phyloP scores from a whole-genome alignment of 192 early-diverging fungal genomes.

The Coemansia aciculifera region DNA sequence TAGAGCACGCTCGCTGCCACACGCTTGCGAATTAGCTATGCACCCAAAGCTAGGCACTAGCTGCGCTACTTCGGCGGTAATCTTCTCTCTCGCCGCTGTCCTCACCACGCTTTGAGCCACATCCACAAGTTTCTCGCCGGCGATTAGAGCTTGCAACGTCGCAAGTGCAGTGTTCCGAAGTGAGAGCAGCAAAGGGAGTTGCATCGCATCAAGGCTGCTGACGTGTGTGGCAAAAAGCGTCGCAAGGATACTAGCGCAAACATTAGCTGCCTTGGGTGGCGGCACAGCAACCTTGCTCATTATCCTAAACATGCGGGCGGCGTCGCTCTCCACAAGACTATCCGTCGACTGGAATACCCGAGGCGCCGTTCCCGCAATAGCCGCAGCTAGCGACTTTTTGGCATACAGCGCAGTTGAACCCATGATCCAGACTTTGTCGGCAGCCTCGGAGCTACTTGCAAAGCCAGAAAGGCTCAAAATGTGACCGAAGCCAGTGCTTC shows the following conservation, averaged over 20 bases:
- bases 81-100: conserved; percentile 14
- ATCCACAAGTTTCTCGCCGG: background rate
- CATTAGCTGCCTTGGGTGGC: conserved; percentile 9
- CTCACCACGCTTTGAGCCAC: conserved; percentile 6
- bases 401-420: conserved; percentile 8
- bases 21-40: background rate
- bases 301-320: conserved; percentile 40
- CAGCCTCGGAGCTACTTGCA: background rate
- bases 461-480: conserved; percentile 22
- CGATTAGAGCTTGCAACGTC: conserved; percentile 16
- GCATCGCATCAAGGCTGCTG: background rate
- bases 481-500: conserved; percentile 16
- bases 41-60: background rate
- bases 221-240: conserved; percentile 9
- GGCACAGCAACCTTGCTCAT: conserved; percentile 37
- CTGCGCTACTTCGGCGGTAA: background rate
- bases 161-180: conserved; percentile 14
- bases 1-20: conserved; percentile 8
- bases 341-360: background rate
- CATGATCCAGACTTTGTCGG: conserved; percentile 5
- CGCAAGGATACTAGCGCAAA: conserved; percentile 16
- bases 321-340: conserved; percentile 24
- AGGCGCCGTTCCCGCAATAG: conserved; percentile 1
- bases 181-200: background rate
- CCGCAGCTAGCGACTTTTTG: conserved; percentile 12